A percentile compares a stretch with the other conserved stretches of the same genome.
These are phyloP conservation scores for Allium cepa DNA, from an alignment of 106 monocot species.

Conservation along the genomic window DNA sequence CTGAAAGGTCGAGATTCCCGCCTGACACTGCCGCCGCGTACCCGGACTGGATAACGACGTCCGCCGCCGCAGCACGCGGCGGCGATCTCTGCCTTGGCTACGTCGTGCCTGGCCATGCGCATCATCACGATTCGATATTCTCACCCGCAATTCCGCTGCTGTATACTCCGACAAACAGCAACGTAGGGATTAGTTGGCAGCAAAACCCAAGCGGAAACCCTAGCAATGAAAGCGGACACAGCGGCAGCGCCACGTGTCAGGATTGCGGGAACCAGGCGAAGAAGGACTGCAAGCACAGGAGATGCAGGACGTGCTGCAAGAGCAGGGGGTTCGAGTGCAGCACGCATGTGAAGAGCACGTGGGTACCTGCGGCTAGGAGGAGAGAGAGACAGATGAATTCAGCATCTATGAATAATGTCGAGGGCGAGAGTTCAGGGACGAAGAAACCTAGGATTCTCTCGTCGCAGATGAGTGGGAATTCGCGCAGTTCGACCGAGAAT, in stretches of 20 bases:
- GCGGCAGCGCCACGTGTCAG: conserved; percentile 30
- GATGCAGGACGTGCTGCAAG: conserved; percentile 86
- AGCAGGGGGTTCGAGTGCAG: conserved; percentile 57
- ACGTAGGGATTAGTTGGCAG: not conserved
- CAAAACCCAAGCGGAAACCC: conserved; percentile 13
- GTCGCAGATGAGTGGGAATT: not conserved
- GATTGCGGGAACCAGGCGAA: conserved; percentile 90
- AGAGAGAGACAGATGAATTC: conserved; percentile 43
- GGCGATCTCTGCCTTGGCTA: conserved; percentile 14
- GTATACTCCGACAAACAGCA: conserved; percentile 34
- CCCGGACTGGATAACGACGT: conserved; percentile 76
- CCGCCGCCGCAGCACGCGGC: conserved; percentile 26
- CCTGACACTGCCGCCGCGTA: conserved; percentile 66
- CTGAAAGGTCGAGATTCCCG: conserved; percentile 40
- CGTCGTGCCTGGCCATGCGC: not conserved
- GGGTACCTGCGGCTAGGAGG: conserved; percentile 74
- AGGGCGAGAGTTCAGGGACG: conserved; percentile 12
- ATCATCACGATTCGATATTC: not conserved
- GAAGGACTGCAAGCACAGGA: conserved; percentile 61
- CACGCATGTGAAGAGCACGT: conserved; percentile 82
- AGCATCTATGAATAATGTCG: conserved; percentile 9
- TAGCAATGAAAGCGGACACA: conserved; percentile 9
- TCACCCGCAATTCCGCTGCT: conserved; percentile 13
- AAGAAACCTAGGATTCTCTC: conserved; percentile 48
- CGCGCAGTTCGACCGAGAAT: not conserved